Percentiles rank a stretch among this genome's conserved stretches.
Conservation (phyloP, 106 monocot species). For the Dendrobium chrysotoxum region DNA sequence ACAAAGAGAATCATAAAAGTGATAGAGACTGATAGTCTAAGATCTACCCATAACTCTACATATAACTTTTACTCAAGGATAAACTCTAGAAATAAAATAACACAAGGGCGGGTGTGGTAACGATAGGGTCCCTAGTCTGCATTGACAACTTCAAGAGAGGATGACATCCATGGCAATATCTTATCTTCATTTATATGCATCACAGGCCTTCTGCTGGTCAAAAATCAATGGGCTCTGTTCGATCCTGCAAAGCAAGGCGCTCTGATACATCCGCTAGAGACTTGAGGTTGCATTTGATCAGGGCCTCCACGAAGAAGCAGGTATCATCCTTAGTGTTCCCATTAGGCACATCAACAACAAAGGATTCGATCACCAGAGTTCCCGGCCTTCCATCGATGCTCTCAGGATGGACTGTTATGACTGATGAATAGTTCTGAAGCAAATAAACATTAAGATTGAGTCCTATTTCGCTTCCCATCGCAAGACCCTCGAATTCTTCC, state of each 20-base stretch:
- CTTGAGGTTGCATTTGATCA: constrained; percentile 9
- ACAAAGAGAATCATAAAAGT: too few species aligned
- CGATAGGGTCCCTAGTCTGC: too few species aligned
- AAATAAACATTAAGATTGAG: neutral
- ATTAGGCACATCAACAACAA: neutral
- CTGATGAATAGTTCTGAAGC: neutral
- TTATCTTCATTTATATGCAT: too few species aligned
- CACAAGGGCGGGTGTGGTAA: too few species aligned
- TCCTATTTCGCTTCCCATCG: too few species aligned
- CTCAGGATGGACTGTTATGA: constrained; percentile 1
- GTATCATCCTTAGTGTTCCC: constrained; percentile 3
- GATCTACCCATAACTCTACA: too few species aligned
- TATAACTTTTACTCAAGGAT: too few species aligned
- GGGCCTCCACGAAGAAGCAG: constrained; percentile 6
- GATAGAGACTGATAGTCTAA: too few species aligned
- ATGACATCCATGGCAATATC: too few species aligned
- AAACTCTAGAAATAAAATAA: too few species aligned
- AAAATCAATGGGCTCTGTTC: neutral
- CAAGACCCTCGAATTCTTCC: too few species aligned
- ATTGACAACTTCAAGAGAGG: too few species aligned
- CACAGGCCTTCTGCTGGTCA: neutral
- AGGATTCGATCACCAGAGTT: constrained; percentile 6
- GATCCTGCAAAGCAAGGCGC: constrained; percentile 3
- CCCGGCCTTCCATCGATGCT: constrained; percentile 8
- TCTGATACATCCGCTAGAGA: constrained; percentile 2